Conservation (phyloP, 495 filamentous ascomycete genomes). For the Aspergillus baeticus region DNA sequence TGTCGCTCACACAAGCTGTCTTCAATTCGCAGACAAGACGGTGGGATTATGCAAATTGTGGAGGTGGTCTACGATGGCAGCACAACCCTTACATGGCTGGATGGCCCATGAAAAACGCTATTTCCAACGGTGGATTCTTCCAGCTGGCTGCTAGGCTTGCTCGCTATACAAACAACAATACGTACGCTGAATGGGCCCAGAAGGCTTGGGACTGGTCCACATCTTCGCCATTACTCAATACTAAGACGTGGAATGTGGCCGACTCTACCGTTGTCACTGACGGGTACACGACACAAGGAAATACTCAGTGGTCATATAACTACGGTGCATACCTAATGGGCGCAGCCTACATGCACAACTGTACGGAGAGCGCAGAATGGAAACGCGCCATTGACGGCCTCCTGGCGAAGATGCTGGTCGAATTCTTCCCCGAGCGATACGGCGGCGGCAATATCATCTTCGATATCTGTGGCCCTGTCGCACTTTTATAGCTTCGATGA, state of each 20-base stretch:
- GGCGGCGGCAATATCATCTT: conserved; percentile 55
- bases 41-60: conserved; percentile 50
- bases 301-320: conserved; percentile 68
- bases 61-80: conserved; percentile 57
- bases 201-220: conserved; percentile 66
- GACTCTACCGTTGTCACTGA: conserved; percentile 48
- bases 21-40: conserved; percentile 66
- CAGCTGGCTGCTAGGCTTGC: conserved; percentile 67
- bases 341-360: conserved; percentile 70
- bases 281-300: conserved; percentile 52
- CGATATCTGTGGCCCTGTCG: conserved; percentile 71
- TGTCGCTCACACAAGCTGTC: conserved; percentile 73
- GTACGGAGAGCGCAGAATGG: conserved; percentile 56
- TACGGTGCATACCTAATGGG: conserved; percentile 67
- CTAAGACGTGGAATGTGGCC: conserved; percentile 57
- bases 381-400: conserved; percentile 55
- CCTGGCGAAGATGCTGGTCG: conserved; percentile 45
- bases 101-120: conserved; percentile 66
- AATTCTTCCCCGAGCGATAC: conserved; percentile 57
- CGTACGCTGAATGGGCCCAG: conserved; percentile 65
- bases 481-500: conserved; percentile 67
- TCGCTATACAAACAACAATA: conserved; percentile 62
- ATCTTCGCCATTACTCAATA: conserved; percentile 51
- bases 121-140: conserved; percentile 69
- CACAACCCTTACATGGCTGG: conserved; percentile 52